These are phyloP conservation scores for Prunus mongolica DNA, from an alignment of 306 rosid species.

Conservation along the genomic window DNA sequence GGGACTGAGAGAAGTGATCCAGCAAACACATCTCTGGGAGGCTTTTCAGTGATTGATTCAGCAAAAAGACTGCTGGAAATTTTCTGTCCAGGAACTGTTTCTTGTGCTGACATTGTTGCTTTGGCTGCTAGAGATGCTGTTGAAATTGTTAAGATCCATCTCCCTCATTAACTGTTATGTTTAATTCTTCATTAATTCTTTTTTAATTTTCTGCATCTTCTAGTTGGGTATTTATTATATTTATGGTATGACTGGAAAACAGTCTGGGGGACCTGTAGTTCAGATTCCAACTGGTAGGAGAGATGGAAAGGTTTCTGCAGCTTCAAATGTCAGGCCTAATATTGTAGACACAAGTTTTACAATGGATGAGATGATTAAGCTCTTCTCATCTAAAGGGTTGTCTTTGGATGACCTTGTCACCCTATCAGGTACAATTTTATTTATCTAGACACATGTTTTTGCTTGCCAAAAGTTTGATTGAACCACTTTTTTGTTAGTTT, in stretches of 20 bases:
- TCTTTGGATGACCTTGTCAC: conserved; percentile 71
- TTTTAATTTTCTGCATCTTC: neutral
- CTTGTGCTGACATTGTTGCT: conserved; percentile 88
- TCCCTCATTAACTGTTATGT: conserved; percentile 2
- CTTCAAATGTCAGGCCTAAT: conserved; percentile 82
- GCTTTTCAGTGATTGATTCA: conserved; percentile 67
- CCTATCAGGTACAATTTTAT: conserved; percentile 56
- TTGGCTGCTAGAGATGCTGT: conserved; percentile 93
- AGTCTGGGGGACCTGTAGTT: conserved; percentile 78
- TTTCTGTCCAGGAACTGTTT: conserved; percentile 75
- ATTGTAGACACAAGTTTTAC: conserved; percentile 83
- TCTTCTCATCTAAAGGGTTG: conserved; percentile 71
- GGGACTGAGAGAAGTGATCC: conserved; percentile 79
- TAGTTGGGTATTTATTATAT: neutral
- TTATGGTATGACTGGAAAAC: conserved; percentile 22
- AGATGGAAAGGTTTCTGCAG: conserved; percentile 71
- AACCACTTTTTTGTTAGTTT: no score
- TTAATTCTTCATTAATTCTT: conserved; percentile 1
- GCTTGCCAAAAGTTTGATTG: no score
- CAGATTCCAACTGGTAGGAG: conserved; percentile 74
- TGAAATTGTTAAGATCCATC: conserved; percentile 44
- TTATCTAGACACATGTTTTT: neutral
- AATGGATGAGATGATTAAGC: conserved; percentile 62
- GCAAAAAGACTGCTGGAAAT: conserved; percentile 65
- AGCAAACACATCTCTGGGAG: conserved; percentile 74